These are phyloP conservation scores for Rubia occidens DNA, from an alignment of 305 asterid species.

Conservation along the genomic window DNA sequence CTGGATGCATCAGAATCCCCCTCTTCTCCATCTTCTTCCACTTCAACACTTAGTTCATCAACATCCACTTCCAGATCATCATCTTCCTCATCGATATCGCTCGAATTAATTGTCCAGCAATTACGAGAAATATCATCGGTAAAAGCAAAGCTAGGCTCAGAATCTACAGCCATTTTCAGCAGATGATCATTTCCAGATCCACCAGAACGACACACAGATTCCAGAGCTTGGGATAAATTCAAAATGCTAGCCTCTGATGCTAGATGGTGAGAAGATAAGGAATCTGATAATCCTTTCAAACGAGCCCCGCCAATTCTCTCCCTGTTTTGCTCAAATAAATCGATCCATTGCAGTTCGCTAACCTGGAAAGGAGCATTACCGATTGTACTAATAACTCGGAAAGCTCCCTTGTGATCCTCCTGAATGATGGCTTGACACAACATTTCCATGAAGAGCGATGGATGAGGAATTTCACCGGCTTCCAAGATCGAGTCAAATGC, in stretches of 20 bases:
- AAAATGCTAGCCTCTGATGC: slow-evolving; percentile 42
- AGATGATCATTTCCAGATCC: slow-evolving; percentile 2
- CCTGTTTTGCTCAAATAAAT: slow-evolving; percentile 40
- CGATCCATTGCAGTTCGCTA: slow-evolving; percentile 52
- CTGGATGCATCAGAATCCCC: slow-evolving; percentile 29
- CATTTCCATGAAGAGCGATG: slow-evolving; percentile 58
- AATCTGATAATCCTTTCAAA: slow-evolving; percentile 38
- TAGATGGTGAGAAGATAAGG: slow-evolving; percentile 26
- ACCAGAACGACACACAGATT: slow-evolving; percentile 27
- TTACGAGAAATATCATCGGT: slow-evolving; percentile 7
- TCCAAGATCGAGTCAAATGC: slow-evolving; percentile 64
- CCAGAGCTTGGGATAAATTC: slow-evolving; percentile 49
- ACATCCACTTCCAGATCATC: slow-evolving; percentile 23
- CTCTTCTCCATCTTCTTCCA: slow-evolving; percentile 25
- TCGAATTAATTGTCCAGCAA: slow-evolving; percentile 4
- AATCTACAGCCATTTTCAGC: slow-evolving; percentile 16
- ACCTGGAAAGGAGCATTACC: slow-evolving; percentile 63
- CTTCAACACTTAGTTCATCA: slow-evolving; percentile 20
- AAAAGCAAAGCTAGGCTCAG: slow-evolving; percentile 19
- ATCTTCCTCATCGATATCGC: slow-evolving; percentile 18
- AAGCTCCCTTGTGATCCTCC: slow-evolving; percentile 38
- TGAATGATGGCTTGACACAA: slow-evolving; percentile 44
- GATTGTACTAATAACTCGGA: slow-evolving; percentile 47
- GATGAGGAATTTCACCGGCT: slow-evolving; percentile 70
- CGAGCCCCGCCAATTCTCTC: slow-evolving; percentile 31